Percentiles rank a stretch among this genome's conserved stretches.
Conservation (phyloP, 179 eudicot genomes). For the Vitellaria paradoxa region DNA sequence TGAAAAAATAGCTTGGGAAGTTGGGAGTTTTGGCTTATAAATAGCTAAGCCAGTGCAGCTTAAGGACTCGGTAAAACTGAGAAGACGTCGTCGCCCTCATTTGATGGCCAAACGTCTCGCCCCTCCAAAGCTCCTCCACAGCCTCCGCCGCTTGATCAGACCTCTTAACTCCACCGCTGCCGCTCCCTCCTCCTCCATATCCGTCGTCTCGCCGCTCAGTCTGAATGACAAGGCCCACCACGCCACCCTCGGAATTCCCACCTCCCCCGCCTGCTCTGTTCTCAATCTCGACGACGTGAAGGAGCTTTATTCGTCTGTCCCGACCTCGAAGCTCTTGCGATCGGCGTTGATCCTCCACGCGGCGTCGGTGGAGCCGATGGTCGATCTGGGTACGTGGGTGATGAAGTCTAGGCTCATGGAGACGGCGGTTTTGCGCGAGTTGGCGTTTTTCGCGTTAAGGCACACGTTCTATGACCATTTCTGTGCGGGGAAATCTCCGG, state of each 20-base stretch:
- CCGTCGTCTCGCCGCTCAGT: constrained; percentile 54
- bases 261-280: background rate
- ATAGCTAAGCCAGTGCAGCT: no score
- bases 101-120: constrained; percentile 24
- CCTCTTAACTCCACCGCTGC: constrained; percentile 5
- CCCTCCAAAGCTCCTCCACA: constrained; percentile 16
- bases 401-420: constrained; percentile 32
- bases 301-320: constrained; percentile 31
- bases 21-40: no score
- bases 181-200: background rate
- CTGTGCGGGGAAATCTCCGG: constrained; percentile 59
- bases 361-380: constrained; percentile 8
- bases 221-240: constrained; percentile 23
- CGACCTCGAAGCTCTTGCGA: constrained; percentile 14
- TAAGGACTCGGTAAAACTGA: background rate
- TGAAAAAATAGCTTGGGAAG: no score
- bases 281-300: constrained; percentile 15
- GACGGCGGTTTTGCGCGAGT: constrained; percentile 27
- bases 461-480: constrained; percentile 73
- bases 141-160: constrained; percentile 14
- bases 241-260: background rate
- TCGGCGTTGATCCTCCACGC: constrained; percentile 42
- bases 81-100: constrained; percentile 10
- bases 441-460: constrained; percentile 29
- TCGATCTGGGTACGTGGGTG: constrained; percentile 11